Evolutionary conservation across 129 eudicot species (phyloP).

Genomic region (Escallonia herrerae): DNA sequence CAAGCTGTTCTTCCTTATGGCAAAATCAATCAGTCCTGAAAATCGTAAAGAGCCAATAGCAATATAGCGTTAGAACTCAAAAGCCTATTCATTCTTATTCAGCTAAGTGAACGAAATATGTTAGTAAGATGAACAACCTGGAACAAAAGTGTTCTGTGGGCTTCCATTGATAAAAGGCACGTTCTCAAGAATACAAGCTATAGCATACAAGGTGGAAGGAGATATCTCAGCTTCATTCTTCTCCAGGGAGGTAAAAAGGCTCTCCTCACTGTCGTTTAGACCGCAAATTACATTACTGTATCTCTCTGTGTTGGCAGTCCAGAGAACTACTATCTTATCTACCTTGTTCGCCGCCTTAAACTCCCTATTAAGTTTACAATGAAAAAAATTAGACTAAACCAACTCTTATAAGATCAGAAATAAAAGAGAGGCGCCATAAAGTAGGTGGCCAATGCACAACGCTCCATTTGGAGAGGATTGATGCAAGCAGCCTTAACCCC

Average conservation of each 20-base stretch:
- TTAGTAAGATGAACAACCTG: conserved; percentile 21
- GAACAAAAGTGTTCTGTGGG: conserved; percentile 98
- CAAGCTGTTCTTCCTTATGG: conserved; percentile 73
- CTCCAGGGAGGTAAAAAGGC: conserved; percentile 68
- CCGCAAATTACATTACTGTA: conserved; percentile 89
- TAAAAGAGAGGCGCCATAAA: no score
- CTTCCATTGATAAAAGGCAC: conserved; percentile 96
- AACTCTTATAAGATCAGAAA: no score
- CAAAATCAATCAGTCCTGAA: conserved; percentile 84
- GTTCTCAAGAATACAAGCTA: conserved; percentile 88
- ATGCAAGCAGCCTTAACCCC: not conserved
- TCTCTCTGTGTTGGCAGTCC: conserved; percentile 98
- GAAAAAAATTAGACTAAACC: not conserved
- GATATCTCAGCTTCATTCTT: conserved; percentile 89
- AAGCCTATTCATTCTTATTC: not conserved
- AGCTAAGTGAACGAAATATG: not conserved
- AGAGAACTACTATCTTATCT: conserved; percentile 76
- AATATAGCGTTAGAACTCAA: not conserved
- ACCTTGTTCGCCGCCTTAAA: conserved; percentile 89
- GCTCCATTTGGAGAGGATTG: no score
- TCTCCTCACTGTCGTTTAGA: conserved; percentile 84
- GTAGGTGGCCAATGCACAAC: no score
- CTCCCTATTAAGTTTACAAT: conserved; percentile 41
- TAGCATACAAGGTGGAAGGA: conserved; percentile 86
- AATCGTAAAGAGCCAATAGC: conserved; percentile 1